These are phyloP conservation scores for Plectosphaerella sp. DNA, from an alignment of 2,329 filamentous ascomycete genomes.

Conservation along the genomic window DNA sequence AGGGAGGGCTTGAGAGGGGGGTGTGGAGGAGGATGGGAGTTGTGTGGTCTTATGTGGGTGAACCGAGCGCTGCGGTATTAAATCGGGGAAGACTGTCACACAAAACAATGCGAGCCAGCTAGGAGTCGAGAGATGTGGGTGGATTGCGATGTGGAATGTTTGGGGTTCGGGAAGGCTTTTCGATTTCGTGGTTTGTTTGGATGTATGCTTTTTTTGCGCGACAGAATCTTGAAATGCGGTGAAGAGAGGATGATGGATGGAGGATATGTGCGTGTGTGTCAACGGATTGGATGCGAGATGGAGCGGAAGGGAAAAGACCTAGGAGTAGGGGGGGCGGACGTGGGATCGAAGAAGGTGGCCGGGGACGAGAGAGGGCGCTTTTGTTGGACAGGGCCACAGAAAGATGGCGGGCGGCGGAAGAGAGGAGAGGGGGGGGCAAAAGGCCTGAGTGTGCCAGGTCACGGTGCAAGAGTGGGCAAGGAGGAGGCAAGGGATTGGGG, in stretches of 20 bases:
- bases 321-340: slow-evolving; percentile 5
- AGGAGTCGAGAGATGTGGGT: neutral
- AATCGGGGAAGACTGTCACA: slow-evolving; percentile 1
- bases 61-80: slow-evolving; percentile 6
- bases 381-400: slow-evolving; percentile 11
- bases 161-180: neutral
- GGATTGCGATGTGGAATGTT: neutral
- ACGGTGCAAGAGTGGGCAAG: slow-evolving; percentile 7
- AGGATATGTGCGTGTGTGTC: neutral
- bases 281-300: slow-evolving; percentile 1
- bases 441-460: slow-evolving; percentile 8
- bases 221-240: neutral
- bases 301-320: slow-evolving; percentile 7
- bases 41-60: neutral
- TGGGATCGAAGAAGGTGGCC: slow-evolving; percentile 4
- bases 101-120: slow-evolving; percentile 2
- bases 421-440: slow-evolving; percentile 7
- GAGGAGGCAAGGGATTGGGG: slow-evolving; percentile 4
- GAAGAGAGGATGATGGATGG: neutral
- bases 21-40: neutral
- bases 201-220: neutral
- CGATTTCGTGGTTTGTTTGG: neutral
- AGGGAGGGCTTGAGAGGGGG: neutral
- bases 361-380: slow-evolving; percentile 11
- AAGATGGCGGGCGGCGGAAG: slow-evolving; percentile 6